A percentile compares a stretch with the other conserved stretches of the same genome.
Evolutionary conservation across 768 basidiomycete genomes (phyloP).

Genomic region (Hypholoma sublateritium): DNA sequence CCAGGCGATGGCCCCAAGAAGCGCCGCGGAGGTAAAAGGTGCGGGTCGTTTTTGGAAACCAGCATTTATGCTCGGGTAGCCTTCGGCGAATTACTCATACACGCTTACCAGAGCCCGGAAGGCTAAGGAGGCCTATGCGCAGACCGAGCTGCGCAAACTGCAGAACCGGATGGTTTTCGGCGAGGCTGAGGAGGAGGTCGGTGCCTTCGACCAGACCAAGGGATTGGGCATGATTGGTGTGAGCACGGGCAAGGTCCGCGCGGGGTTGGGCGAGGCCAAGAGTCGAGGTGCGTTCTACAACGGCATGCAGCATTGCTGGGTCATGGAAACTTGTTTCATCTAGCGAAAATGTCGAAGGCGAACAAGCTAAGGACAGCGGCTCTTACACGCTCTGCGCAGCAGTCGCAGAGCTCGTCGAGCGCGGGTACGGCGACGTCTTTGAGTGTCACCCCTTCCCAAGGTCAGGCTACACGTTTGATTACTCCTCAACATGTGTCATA

Average conservation of each 20-base stretch:
- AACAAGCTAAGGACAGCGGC: conserved; percentile 90
- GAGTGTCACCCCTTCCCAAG: conserved; percentile 95
- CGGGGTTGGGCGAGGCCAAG: conserved; percentile 83
- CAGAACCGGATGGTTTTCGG: conserved; percentile 98
- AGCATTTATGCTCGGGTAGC: background rate
- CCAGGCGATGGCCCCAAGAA: conserved; percentile 97
- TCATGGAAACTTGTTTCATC: conserved; percentile 4
- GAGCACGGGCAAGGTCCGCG: conserved; percentile 85
- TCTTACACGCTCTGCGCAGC: conserved; percentile 73
- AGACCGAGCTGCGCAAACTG: conserved; percentile 93
- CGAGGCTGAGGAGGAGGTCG: conserved; percentile 93
- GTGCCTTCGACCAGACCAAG: conserved; percentile 96
- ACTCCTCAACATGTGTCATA: background rate
- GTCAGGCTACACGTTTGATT: conserved; percentile 33
- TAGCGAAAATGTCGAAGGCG: conserved; percentile 94
- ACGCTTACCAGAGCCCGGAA: conserved; percentile 74
- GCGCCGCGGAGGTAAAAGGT: conserved; percentile 94
- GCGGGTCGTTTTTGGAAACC: background rate
- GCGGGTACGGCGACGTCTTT: conserved; percentile 91
- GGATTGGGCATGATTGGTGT: conserved; percentile 96
- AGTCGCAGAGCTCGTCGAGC: conserved; percentile 37
- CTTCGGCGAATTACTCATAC: background rate
- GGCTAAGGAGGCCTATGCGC: conserved; percentile 97
- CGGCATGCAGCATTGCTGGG: background rate
- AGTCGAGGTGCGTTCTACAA: conserved; percentile 68